Base-by-base conservation (phyloP, 139 green algal species). In the Choricystis sp. region DNA sequence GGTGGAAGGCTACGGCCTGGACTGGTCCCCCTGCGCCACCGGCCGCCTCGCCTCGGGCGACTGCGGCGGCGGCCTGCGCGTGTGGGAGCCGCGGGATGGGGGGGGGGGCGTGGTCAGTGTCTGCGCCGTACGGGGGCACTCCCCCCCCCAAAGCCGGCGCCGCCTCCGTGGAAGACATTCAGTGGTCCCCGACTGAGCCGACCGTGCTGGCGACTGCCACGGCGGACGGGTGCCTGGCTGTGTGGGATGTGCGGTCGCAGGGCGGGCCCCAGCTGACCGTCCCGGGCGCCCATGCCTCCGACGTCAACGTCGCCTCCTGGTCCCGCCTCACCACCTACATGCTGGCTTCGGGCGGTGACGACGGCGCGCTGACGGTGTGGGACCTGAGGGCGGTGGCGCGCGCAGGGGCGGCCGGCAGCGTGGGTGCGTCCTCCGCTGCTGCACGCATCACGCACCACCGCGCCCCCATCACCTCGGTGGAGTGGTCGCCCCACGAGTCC, bases 261-360 rank as follows among this genome's bases (percentile, higher is more conserved):
- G 40, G 40, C 9, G 60, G 23, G 19, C 60, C 80, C 3, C 63
- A 68, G 49, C 59, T 88, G 16, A 69, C 59, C 9, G 62, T 82
- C 20, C 65, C 77, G 19, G 64, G 73, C 26, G 87, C 92, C 20
- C 83, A 94, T 58, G 76, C 82, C 2, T 72, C 61, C 4, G 93
- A 99, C 72, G 82, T 98, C 30, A 99, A 99, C 72, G 93, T 99
- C 26, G 86, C 97, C 26, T 87, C 83, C 24, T 99, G 93, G 93
- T 96, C 92, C 74, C 55, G 69, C 24, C 49, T 85, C 40, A 85
- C 94, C 27, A 79, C 72, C 3, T 94, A 89, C 80, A 99, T 97
- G 88, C 66, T 99, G 57, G 93, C 92, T 27, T 85, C 72, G 0
- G 93, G 92, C 27, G 84, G 73, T 16, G 93, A 99, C 59, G 85